Conservation (phyloP, 495 filamentous ascomycete genomes). For the Podospora comata region DNA sequence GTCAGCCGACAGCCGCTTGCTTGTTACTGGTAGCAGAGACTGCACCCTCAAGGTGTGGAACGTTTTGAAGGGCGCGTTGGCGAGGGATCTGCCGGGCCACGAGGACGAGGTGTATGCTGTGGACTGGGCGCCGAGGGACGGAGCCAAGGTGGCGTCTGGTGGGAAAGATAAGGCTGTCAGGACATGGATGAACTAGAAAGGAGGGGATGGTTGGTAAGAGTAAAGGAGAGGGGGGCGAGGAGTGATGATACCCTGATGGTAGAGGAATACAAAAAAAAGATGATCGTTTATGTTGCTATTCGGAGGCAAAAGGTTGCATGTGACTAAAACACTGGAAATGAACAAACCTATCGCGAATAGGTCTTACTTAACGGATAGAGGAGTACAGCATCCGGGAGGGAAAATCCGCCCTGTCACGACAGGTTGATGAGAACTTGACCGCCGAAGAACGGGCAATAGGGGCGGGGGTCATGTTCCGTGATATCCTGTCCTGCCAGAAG, state of each 20-base stretch:
- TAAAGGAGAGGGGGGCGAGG: not conserved
- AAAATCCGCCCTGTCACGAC: not conserved
- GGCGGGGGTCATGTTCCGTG: no score
- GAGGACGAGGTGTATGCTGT: constrained; percentile 83
- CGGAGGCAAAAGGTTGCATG: not conserved
- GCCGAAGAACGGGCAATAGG: no score
- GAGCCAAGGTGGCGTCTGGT: constrained; percentile 56
- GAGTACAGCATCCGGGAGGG: not conserved
- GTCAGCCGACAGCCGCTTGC: constrained; percentile 78
- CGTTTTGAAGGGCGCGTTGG: constrained; percentile 75
- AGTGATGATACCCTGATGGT: not conserved
- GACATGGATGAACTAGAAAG: constrained; percentile 64
- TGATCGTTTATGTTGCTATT: no score
- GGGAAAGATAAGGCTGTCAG: constrained; percentile 90
- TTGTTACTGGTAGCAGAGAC: constrained; percentile 86
- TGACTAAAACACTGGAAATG: not conserved
- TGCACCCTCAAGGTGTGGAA: constrained; percentile 96
- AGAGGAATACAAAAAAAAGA: not conserved
- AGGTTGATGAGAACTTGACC: no score
- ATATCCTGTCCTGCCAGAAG: not conserved
- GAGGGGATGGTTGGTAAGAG: not conserved
- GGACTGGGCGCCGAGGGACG: constrained; percentile 46
- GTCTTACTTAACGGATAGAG: not conserved
- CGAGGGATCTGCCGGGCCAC: constrained; percentile 86
- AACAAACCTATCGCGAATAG: not conserved